Base-by-base conservation (phyloP, 257 asterid species). In the Solanum corneliomulleri region DNA sequence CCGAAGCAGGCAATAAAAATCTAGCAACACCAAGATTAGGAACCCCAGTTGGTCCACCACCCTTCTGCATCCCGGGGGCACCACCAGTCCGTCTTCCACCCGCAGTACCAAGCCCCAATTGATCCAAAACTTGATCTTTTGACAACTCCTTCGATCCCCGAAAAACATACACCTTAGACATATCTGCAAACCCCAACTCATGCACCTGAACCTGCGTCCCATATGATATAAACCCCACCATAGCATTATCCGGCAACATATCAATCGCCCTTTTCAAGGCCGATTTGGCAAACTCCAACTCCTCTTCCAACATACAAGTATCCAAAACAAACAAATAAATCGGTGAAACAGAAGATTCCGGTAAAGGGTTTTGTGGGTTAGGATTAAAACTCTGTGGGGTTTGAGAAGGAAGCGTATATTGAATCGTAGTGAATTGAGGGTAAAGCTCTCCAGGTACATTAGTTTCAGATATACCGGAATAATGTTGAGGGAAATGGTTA, bases 121-220 rank as follows among this genome's bases (percentile, higher is more conserved):
- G 98, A 92, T 97, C 99, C 95, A 96, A 93, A 47, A 95, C 97
- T 87, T 95, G 98, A 92, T 96, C 99, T 91, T 93, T 95, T 0
- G 97, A 52, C 85, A 96, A 86, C 37, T 96, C 98, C 91, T 95
- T 96, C 5, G 94, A 93, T 74, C 99, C 99, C 91, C 97, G 90
- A 87, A 97, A 96, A 23, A 97, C 94, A 89, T 93, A 95, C 78
- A 94, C 97, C 94, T 96, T 97, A 0, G 94, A 87, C 98, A 96
- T 91, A 80, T 97, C 99, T 68, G 95, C 91, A 91, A 96, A 96
- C 45, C 98, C 99, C 85, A 97, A 88, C 88, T 97, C 99, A 45
- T 97, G 98, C 70, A 97, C 99, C 92, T 94, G 98, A 87, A 97
- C 99, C 92, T 96, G 99, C 82, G 98, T 97, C 75, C 99, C 99